Percentiles rank a stretch among this genome's conserved stretches.
Evolutionary conservation across 768 basidiomycete genomes (phyloP).

Genomic region (Kwoniella heveanensis): DNA sequence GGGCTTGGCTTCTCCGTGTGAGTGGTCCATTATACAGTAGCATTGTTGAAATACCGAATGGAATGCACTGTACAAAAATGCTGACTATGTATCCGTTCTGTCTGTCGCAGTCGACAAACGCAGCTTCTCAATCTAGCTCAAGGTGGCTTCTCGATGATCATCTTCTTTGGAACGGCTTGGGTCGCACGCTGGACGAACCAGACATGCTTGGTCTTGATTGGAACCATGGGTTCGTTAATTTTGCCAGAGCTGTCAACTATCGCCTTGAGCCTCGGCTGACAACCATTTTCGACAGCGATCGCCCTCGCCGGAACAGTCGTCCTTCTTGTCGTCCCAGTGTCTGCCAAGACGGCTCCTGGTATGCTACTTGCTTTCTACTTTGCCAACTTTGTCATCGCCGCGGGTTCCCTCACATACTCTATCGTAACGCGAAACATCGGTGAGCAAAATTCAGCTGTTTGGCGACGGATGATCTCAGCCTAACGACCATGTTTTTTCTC

Average conservation of each 20-base stretch:
- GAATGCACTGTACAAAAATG: too few species aligned
- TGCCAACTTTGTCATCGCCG: conserved; percentile 39
- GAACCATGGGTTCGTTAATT: conserved; percentile 57
- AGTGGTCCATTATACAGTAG: neutral
- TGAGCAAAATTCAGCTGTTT: neutral
- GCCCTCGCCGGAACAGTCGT: conserved; percentile 62
- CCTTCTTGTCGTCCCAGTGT: conserved; percentile 60
- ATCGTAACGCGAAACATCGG: conserved; percentile 41
- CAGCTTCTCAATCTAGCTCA: conserved; percentile 60
- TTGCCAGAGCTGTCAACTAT: too few species aligned
- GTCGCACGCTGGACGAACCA: conserved; percentile 57
- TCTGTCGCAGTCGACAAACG: conserved; percentile 57
- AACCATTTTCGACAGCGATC: conserved; percentile 48
- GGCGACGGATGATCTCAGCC: neutral
- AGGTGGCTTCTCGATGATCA: conserved; percentile 54
- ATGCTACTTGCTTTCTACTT: conserved; percentile 61
- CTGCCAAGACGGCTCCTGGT: conserved; percentile 59
- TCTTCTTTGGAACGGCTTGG: conserved; percentile 42
- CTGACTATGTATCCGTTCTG: neutral
- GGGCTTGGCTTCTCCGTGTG: conserved; percentile 59
- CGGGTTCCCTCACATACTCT: conserved; percentile 38
- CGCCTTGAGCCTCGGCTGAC: neutral
- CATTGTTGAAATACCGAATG: neutral
- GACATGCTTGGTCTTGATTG: conserved; percentile 60
- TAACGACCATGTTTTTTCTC: neutral